Conservation (phyloP, 2,329 filamentous ascomycete species). For the Botrytis deweyae region DNA sequence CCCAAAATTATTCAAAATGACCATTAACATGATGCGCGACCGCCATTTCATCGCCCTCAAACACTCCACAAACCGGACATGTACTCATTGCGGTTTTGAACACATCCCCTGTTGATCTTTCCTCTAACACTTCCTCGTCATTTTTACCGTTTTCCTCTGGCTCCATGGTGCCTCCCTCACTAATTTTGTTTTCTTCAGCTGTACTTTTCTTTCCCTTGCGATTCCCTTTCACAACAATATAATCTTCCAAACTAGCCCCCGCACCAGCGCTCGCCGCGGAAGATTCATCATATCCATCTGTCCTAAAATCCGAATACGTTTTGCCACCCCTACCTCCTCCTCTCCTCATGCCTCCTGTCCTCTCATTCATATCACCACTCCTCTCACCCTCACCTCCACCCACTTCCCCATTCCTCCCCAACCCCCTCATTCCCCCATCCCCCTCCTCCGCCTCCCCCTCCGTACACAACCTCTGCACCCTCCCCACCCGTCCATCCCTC, state of each 20-base stretch:
- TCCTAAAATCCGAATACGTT: slow-evolving; percentile 28
- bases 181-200: not conserved
- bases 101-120: not conserved
- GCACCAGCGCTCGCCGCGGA: not conserved
- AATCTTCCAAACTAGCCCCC: slow-evolving; percentile 7
- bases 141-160: not conserved
- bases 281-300: slow-evolving; percentile 27
- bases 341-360: slow-evolving; percentile 23
- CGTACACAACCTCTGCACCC: slow-evolving; percentile 36
- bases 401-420: not conserved
- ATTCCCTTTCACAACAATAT: slow-evolving; percentile 10
- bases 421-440: not conserved
- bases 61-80: slow-evolving; percentile 37
- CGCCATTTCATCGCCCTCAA: slow-evolving; percentile 37
- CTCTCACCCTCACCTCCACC: not conserved
- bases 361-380: no score
- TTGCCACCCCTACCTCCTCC: slow-evolving; percentile 21
- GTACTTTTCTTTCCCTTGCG: slow-evolving; percentile 24
- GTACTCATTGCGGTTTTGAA: not conserved
- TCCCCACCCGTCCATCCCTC: slow-evolving; percentile 36
- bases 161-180: not conserved
- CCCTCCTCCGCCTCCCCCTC: slow-evolving; percentile 27
- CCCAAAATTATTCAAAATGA: slow-evolving; percentile 37
- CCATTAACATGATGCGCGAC: slow-evolving; percentile 36
- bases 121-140: slow-evolving; percentile 23